Percentiles rank a stretch among this genome's conserved stretches.
Evolutionary conservation across 805 yeast genomes (phyloP).

Genomic region (Hemisphaericaspora nanyangensis): DNA sequence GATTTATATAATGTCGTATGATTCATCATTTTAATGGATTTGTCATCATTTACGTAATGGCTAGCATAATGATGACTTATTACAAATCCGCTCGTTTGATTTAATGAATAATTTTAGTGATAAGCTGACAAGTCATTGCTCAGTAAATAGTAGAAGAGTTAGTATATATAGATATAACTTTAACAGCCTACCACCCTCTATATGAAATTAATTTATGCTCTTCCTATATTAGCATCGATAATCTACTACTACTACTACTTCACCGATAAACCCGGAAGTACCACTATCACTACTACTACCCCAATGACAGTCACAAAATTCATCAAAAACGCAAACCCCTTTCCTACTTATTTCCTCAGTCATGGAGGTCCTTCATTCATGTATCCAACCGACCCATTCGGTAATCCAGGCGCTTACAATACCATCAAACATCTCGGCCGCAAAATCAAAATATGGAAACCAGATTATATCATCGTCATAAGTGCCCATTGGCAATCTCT

Average conservation of each 20-base stretch:
- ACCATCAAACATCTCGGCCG: conserved; percentile 48
- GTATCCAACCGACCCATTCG: conserved; percentile 45
- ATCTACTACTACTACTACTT: not conserved
- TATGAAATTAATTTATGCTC: not conserved
- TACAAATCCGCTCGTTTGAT: too few relatives aligned
- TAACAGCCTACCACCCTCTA: too few relatives aligned
- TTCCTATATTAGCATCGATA: not conserved
- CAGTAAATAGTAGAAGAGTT: too few relatives aligned
- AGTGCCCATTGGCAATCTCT: conserved; percentile 77
- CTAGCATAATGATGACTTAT: too few relatives aligned
- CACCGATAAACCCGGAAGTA: not conserved
- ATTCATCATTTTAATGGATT: too few relatives aligned
- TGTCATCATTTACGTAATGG: too few relatives aligned
- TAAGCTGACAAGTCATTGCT: too few relatives aligned
- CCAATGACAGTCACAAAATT: conserved; percentile 4
- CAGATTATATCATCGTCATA: conserved; percentile 61
- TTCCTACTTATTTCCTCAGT: conserved; percentile 66
- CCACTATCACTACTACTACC: not conserved
- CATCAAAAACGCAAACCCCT: conserved; percentile 21
- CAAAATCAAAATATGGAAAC: conserved; percentile 50
- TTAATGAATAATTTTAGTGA: too few relatives aligned
- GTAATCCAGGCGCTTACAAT: conserved; percentile 63
- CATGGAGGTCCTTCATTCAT: conserved; percentile 85
- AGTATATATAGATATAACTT: too few relatives aligned
- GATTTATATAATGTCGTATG: too few relatives aligned